Evolutionary conservation across 768 basidiomycete species (phyloP).

Genomic region (Mycena kentingensis): DNA sequence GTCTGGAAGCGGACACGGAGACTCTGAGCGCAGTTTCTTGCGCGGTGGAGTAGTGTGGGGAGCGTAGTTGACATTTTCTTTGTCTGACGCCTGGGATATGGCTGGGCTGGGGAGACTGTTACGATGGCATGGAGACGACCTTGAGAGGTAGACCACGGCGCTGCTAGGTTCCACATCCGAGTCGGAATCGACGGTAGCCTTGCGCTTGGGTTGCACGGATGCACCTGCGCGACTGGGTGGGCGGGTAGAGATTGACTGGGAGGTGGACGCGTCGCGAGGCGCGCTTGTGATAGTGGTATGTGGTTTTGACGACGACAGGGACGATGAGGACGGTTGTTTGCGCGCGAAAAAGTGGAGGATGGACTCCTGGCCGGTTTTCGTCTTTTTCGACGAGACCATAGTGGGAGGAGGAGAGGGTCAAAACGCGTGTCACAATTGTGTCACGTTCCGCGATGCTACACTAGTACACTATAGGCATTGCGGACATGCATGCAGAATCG

Average conservation of each 20-base stretch:
- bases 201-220: slow-evolving; percentile 33
- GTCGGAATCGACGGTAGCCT: slow-evolving; percentile 40
- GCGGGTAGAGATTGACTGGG: slow-evolving; percentile 4
- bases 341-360: too few relatives aligned
- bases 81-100: slow-evolving; percentile 21
- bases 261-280: slow-evolving; percentile 8
- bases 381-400: too few relatives aligned
- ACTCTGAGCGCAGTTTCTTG: slow-evolving; percentile 43
- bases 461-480: too few relatives aligned
- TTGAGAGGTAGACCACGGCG: slow-evolving; percentile 33
- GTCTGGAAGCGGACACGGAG: slow-evolving; percentile 26
- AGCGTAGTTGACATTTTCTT: slow-evolving; percentile 26
- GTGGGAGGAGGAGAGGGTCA: too few relatives aligned
- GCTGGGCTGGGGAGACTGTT: slow-evolving; percentile 3
- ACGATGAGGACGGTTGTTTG: too few relatives aligned
- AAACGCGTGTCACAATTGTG: too few relatives aligned
- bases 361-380: too few relatives aligned
- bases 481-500: too few relatives aligned
- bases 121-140: slow-evolving; percentile 23
- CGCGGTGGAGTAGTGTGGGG: slow-evolving; percentile 19
- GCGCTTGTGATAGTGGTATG: slow-evolving; percentile 12
- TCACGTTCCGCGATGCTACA: too few relatives aligned
- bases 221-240: slow-evolving; percentile 12
- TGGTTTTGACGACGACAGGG: slow-evolving; percentile 9
- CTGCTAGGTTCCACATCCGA: slow-evolving; percentile 34